Evolutionary conservation across 352 stramenopile species (phyloP), one percentile per base, ranked within the genome.

Genomic region (Pythium sp.): DNA sequence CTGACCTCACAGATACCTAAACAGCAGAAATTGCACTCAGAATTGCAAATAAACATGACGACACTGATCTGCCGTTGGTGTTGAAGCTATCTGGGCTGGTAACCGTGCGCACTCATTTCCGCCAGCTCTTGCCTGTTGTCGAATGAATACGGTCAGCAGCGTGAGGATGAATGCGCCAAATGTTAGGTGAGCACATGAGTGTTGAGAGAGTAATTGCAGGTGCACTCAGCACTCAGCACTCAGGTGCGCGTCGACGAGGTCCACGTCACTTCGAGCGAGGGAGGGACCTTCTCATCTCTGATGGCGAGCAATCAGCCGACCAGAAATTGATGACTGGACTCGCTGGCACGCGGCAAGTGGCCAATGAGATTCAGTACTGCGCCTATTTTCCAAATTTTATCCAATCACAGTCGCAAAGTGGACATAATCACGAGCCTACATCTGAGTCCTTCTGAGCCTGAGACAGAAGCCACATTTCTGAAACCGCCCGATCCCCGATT

Each of bases 391-490:
- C 22, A 0, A 2, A 22, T 58, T 58, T 36, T 5, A 58, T 9
- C 53, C 53, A 58, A 58, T 58, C 53, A 36, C 14, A 58, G 14
- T 3, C 26, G 6, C 6, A 32, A 32, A 30, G 12, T 57, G 51
- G 51, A 6, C 51, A 15, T 22, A 57, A 57, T 34, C 51, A 22
- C n/a, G 2, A 34, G 22, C 15, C 51, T 55, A 63, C 53, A 58
- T 60, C 55, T 60, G 55, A 60, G 55, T 60, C 30, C 26, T 34
- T 60, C 55, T 60, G 55, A 60, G 53, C 7, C 51, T 57, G 51
- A 57, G 54, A 41, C 53, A 51, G 18, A 51, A 18, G 12, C 6
- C 43, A 9, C 0, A 22, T 24, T 9, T 51, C 43, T 22, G 43
- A 51, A 51, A 51, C 18, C 43, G 43, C 43, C 41, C 3, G 38